These are phyloP conservation scores for Schizopora paradoxa DNA, from an alignment of 1,284 basidiomycete genomes.

Conservation along the genomic window DNA sequence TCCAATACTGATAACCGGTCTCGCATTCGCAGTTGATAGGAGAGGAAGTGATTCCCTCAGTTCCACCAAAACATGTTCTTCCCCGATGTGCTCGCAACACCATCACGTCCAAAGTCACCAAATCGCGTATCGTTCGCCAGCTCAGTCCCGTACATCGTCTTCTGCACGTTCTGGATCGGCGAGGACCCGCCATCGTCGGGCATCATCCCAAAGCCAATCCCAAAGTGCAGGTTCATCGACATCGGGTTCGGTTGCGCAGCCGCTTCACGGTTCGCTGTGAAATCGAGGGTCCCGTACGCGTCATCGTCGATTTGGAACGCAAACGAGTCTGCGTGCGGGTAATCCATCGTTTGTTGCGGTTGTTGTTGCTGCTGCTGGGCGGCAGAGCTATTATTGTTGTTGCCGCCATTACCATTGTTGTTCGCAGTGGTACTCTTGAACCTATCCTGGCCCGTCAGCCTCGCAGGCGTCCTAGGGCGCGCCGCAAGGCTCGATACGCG, in stretches of 20 bases:
- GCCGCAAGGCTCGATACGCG: constrained; percentile 7
- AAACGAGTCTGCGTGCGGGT: not conserved
- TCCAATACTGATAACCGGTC: too few relatives aligned
- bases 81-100: constrained; percentile 62
- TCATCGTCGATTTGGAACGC: not conserved
- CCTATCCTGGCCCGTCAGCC: constrained; percentile 6
- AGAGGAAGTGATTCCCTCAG: too few relatives aligned
- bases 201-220: constrained; percentile 18
- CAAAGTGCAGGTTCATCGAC: constrained; percentile 7
- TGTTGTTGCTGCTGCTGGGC: not conserved
- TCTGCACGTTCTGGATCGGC: constrained; percentile 42
- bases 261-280: constrained; percentile 27
- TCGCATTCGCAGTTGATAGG: too few relatives aligned
- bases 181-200: constrained; percentile 21
- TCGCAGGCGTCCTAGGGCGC: constrained; percentile 12
- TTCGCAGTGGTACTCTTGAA: too few relatives aligned
- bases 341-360: too few relatives aligned
- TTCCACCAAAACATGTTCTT: constrained; percentile 42
- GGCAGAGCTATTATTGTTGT: not conserved
- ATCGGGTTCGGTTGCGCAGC: constrained; percentile 27
- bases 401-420: not conserved
- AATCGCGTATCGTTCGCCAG: constrained; percentile 69
- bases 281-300: not conserved
- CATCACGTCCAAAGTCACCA: constrained; percentile 74
- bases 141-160: constrained; percentile 79